Conservation (phyloP, 257 asterid species). For the Pogostemon cablin region DNA sequence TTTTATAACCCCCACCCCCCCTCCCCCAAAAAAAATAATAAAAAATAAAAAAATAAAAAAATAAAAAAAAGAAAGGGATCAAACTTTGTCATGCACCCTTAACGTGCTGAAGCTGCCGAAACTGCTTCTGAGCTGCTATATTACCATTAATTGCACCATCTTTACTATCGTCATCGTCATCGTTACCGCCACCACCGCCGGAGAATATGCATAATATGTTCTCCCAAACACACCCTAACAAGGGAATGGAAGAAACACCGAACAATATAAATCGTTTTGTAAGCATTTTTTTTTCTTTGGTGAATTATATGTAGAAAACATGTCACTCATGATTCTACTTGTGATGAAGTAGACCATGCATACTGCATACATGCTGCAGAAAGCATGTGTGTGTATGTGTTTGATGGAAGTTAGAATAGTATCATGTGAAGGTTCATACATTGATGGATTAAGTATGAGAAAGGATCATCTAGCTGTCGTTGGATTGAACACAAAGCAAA, state of each 20-base stretch:
- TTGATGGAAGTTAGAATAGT: too few relatives aligned
- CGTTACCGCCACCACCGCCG: background rate
- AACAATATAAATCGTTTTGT: background rate
- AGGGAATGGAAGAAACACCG: slow-evolving; percentile 28
- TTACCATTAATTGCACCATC: background rate
- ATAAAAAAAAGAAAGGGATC: background rate
- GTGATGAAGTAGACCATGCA: too few relatives aligned
- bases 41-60: too few relatives aligned
- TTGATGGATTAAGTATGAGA: too few relatives aligned
- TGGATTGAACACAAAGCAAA: too few relatives aligned
- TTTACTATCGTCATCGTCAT: background rate
- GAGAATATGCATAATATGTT: background rate
- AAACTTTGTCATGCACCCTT: slow-evolving; percentile 12
- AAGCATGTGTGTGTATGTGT: too few relatives aligned
- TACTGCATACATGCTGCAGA: too few relatives aligned
- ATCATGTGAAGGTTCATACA: too few relatives aligned
- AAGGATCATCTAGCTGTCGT: too few relatives aligned
- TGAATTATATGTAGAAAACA: background rate
- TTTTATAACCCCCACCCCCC: too few relatives aligned
- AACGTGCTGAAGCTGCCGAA: slow-evolving; percentile 28
- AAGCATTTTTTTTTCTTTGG: background rate
- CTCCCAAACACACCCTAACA: slow-evolving; percentile 39
- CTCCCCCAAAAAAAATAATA: too few relatives aligned
- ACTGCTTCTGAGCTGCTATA: slow-evolving; percentile 14
- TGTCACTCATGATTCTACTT: background rate